Percentiles rank a stretch among this genome's conserved stretches.
phyloP scores from a whole-genome alignment of 2,329 filamentous ascomycete species.

The Chaetoscypha palmicola region DNA sequence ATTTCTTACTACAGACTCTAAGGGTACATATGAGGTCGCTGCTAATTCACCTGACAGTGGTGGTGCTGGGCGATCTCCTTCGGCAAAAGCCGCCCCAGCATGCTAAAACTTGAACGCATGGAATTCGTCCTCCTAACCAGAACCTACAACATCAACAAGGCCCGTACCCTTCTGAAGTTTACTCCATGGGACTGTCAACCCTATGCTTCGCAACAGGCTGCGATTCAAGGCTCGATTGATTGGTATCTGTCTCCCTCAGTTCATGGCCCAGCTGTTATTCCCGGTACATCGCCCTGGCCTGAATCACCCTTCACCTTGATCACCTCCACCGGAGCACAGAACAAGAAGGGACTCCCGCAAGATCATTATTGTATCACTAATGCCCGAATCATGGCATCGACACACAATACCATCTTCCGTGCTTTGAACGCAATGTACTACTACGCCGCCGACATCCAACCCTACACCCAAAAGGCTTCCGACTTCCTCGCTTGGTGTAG shows the following conservation, averaged over 20 bases:
- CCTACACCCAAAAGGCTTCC: conserved; percentile 27
- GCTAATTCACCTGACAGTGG: conserved; percentile 4
- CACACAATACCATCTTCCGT: conserved; percentile 29
- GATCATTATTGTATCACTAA: conserved; percentile 18
- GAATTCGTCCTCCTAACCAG: conserved; percentile 22
- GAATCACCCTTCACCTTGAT: conserved; percentile 19
- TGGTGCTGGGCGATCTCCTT: conserved; percentile 14
- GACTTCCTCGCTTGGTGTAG: conserved; percentile 30
- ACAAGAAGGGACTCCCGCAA: conserved; percentile 8
- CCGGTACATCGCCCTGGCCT: conserved; percentile 13
- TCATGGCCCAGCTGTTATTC: conserved; percentile 16
- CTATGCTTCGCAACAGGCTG: conserved; percentile 17
- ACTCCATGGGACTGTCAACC: conserved; percentile 17
- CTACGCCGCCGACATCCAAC: conserved; percentile 26
- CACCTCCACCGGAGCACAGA: conserved; percentile 11
- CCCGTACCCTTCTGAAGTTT: conserved; percentile 15
- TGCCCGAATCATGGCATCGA: conserved; percentile 27
- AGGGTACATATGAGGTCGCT: no score
- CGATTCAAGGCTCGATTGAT: conserved; percentile 16
- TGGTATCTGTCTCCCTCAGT: conserved; percentile 17
- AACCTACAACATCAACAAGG: conserved; percentile 20
- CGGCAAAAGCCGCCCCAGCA: conserved; percentile 16
- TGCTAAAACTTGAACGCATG: conserved; percentile 18
- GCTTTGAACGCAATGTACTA: conserved; percentile 31
- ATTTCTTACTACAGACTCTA: no score